Conservation (phyloP, 2,329 filamentous ascomycete genomes). For the Neoascochyta sp. region DNA sequence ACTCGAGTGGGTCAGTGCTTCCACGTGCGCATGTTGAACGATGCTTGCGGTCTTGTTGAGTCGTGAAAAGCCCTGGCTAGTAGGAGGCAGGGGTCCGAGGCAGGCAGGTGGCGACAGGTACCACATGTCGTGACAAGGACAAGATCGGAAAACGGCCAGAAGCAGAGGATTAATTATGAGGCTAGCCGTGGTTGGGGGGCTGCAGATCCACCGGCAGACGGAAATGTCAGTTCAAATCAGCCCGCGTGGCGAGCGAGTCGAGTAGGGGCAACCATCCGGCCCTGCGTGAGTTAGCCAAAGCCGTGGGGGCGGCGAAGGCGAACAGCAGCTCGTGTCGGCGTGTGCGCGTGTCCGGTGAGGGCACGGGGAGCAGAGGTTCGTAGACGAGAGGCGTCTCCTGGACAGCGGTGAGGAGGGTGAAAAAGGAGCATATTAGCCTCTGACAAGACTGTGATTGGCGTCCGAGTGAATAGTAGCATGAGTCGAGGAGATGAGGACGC, state of each 20-base stretch:
- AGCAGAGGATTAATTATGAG: slow-evolving; percentile 8
- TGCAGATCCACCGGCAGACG: slow-evolving; percentile 6
- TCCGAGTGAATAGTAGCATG: slow-evolving; percentile 8
- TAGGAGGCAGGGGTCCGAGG: slow-evolving; percentile 7
- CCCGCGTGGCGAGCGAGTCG: too few relatives aligned
- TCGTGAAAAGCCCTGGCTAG: too few relatives aligned
- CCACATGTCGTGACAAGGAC: slow-evolving; percentile 8
- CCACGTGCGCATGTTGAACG: too few relatives aligned
- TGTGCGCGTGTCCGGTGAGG: too few relatives aligned
- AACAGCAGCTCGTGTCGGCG: too few relatives aligned
- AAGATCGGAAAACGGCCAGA: slow-evolving; percentile 4
- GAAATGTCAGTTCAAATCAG: slow-evolving; percentile 1
- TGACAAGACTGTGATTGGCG: slow-evolving; percentile 21
- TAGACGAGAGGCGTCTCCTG: too few relatives aligned
- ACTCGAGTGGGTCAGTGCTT: slow-evolving; percentile 10
- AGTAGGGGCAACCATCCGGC: too few relatives aligned
- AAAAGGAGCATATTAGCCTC: slow-evolving; percentile 11
- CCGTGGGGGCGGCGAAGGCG: too few relatives aligned
- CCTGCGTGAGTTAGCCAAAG: too few relatives aligned
- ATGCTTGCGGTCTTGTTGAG: too few relatives aligned
- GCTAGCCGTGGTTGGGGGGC: slow-evolving; percentile 1
- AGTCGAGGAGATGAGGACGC: slow-evolving; percentile 38
- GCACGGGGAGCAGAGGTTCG: too few relatives aligned
- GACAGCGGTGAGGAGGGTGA: slow-evolving; percentile 6
- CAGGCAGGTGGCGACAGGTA: slow-evolving; percentile 6